phyloP scores from a whole-genome alignment of 2,329 filamentous ascomycete genomes.

The Claviceps africana region DNA sequence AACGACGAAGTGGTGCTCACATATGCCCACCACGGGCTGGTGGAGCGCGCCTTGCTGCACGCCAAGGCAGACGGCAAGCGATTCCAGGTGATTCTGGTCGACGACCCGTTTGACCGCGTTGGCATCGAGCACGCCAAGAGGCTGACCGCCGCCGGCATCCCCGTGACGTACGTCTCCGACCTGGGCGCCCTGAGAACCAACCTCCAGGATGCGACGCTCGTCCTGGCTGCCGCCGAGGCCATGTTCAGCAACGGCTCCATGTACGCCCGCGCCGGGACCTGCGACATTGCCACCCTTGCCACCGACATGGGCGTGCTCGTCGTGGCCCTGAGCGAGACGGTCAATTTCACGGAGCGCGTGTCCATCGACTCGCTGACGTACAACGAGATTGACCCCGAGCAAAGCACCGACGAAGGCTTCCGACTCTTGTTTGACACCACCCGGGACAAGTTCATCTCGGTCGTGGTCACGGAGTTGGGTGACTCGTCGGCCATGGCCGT shows the following conservation, averaged over 20 bases:
- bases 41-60: conserved; percentile 66
- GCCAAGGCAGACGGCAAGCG: conserved; percentile 56
- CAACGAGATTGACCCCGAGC: conserved; percentile 78
- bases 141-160: conserved; percentile 53
- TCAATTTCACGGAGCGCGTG: conserved; percentile 82
- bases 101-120: conserved; percentile 45
- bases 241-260: conserved; percentile 92
- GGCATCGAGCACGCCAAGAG: conserved; percentile 51
- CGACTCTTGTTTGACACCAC: conserved; percentile 84
- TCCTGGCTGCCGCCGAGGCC: conserved; percentile 81
- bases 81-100: conserved; percentile 76
- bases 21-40: conserved; percentile 73
- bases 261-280: conserved; percentile 78
- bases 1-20: conserved; percentile 74
- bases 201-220: conserved; percentile 51
- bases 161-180: conserved; percentile 66
- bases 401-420: conserved; percentile 40
- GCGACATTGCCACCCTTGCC: conserved; percentile 72
- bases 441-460: conserved; percentile 69
- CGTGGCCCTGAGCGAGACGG: conserved; percentile 80
- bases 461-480: conserved; percentile 85
- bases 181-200: conserved; percentile 63
- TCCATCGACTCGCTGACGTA: conserved; percentile 84
- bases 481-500: conserved; percentile 77
- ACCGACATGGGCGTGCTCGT: conserved; percentile 64